These are phyloP conservation scores for Periconia digitata DNA, from an alignment of 2,329 filamentous ascomycete genomes.

Conservation along the genomic window DNA sequence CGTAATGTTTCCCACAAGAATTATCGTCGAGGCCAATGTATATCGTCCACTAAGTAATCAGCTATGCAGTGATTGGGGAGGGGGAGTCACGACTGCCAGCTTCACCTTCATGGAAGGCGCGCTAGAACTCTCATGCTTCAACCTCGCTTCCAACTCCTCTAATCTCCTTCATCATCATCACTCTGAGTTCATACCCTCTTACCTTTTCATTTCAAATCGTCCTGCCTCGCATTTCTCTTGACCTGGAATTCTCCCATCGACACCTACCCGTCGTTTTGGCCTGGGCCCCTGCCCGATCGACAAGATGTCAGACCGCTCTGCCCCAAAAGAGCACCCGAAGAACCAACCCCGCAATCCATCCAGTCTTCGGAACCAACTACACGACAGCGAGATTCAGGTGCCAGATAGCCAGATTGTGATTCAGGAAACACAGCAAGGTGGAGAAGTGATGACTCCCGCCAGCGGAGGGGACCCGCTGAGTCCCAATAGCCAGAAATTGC, in stretches of 20 bases:
- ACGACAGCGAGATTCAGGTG: constrained; percentile 13
- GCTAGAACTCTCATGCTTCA: constrained; percentile 9
- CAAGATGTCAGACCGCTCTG: constrained; percentile 16
- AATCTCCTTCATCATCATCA: not conserved
- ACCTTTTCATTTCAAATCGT: not conserved
- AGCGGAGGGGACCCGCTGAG: not conserved
- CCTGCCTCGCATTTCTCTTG: not conserved
- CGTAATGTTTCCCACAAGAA: no score
- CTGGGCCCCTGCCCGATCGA: not conserved
- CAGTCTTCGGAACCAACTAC: constrained; percentile 23
- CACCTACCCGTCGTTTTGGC: not conserved
- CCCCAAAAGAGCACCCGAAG: constrained; percentile 9
- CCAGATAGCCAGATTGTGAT: constrained; percentile 19
- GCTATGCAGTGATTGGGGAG: not conserved
- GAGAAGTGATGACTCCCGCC: no score
- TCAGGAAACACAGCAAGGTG: constrained; percentile 20
- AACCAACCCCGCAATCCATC: constrained; percentile 15
- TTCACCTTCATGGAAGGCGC: constrained; percentile 14
- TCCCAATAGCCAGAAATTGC: not conserved
- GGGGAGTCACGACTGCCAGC: constrained; percentile 1
- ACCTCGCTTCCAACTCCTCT: not conserved
- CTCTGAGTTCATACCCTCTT: not conserved
- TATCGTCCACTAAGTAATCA: not conserved
- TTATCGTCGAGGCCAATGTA: no score
- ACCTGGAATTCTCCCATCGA: not conserved